Base-by-base conservation (phyloP, 163 green algal species). In the Chlorella variabilis region DNA sequence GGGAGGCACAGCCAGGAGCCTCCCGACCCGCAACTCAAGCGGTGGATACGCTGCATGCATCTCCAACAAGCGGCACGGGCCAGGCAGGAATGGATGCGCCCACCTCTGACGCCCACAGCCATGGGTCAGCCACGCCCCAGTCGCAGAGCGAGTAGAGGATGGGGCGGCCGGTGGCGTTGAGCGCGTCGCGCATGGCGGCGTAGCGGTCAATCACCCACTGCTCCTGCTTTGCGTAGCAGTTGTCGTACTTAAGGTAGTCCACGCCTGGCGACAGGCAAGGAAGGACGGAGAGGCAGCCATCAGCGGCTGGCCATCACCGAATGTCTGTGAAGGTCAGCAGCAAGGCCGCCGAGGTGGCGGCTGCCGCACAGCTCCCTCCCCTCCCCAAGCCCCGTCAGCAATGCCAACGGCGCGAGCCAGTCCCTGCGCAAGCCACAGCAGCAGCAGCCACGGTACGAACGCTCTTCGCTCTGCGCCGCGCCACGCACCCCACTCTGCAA, bases 241-340 rank as follows among this genome's bases (percentile, higher is more conserved):
- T 91, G 76, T 93, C 89, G n/a, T 89, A 93, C 83, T 96, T 96
- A 20, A 96, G 81, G 76, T 93, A 94, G 75, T 96, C 93, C 3
- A 96, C 89, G 31, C 70, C 70, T 77, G 70, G 8, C 29, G 45
- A 11, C 45, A 54, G 11, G 45, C 45, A 54, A 54, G 45, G 15
- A 17, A 36, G 38, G 8, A 6, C 33, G 38, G 21, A 21, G 8
- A 33, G 34, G 34, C 7, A 31, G 63, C n/a, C n/a, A n/a, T n/a
- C n/a, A n/a, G n/a, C n/a, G n/a, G n/a, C n/a, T n/a, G n/a, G n/a
- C n/a, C n/a, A n/a, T n/a, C n/a, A n/a, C n/a, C n/a, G n/a, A n/a
- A n/a, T n/a, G n/a, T n/a, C n/a, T n/a, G n/a, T n/a, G n/a, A n/a
- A n/a, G n/a, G n/a, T n/a, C n/a, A n/a, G n/a, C n/a, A n/a, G n/a